Evolutionary conservation across 2,329 filamentous ascomycete genomes (phyloP).

Genomic region (Neurospora sp.): DNA sequence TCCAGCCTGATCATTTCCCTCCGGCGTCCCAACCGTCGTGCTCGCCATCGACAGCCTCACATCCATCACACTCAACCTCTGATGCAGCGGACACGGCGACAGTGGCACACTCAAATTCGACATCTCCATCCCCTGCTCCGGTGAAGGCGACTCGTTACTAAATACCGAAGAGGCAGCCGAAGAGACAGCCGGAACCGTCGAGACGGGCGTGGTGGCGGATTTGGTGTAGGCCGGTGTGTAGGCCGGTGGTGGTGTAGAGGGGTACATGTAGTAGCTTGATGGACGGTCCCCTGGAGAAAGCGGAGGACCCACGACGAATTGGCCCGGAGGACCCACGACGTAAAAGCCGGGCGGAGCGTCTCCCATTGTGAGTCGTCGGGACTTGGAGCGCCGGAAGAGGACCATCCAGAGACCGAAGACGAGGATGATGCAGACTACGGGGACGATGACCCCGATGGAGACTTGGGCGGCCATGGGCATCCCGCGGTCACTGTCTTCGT

Average conservation of each 20-base stretch:
- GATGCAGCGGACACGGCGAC: neutral
- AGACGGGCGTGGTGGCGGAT: neutral
- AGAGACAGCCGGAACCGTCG: neutral
- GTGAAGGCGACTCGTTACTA: neutral
- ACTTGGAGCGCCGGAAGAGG: slow-evolving; percentile 4
- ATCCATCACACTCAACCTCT: neutral
- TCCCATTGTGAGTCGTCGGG: neutral
- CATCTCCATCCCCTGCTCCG: neutral
- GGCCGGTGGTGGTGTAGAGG: neutral
- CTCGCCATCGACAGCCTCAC: neutral
- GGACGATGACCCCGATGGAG: slow-evolving; percentile 10
- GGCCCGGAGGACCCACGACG: neutral
- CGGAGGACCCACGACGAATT: neutral
- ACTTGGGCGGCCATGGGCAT: slow-evolving; percentile 10
- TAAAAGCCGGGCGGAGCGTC: neutral
- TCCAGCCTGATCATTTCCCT: neutral
- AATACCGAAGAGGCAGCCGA: neutral
- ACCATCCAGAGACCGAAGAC: slow-evolving; percentile 10
- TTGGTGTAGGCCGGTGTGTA: neutral
- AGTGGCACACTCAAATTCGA: neutral
- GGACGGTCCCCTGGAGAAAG: neutral
- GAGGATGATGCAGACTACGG: slow-evolving; percentile 10
- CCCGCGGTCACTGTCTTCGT: neutral
- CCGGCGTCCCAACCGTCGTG: neutral
- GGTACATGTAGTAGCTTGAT: neutral